Percentiles rank a stretch among this genome's conserved stretches.
phyloP scores from a whole-genome alignment of 495 filamentous ascomycete genomes.

The Aspergillus bertholletiae region DNA sequence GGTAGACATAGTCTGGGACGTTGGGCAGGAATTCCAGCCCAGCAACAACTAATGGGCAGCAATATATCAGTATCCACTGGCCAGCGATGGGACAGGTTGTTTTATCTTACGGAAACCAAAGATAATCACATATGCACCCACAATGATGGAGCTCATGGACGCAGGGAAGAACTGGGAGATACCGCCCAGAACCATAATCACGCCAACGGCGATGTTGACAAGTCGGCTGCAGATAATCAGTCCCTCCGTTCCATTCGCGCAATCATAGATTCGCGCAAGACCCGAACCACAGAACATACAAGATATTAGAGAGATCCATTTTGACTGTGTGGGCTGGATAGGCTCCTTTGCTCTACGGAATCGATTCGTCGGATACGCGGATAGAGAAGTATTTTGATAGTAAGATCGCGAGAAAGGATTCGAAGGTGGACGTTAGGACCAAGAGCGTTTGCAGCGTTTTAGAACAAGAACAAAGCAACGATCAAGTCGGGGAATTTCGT shows the following conservation, averaged over 20 bases:
- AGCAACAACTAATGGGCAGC: conserved; percentile 32
- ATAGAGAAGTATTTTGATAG: neutral
- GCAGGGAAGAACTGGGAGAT: conserved; percentile 75
- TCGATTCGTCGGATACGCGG: neutral
- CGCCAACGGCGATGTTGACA: conserved; percentile 85
- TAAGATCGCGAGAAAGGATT: neutral
- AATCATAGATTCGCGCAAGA: neutral
- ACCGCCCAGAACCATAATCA: conserved; percentile 85
- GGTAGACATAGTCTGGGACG: conserved; percentile 85
- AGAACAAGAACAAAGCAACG: neutral
- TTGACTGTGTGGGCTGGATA: conserved; percentile 8
- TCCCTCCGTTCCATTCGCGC: conserved; percentile 1
- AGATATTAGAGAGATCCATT: conserved; percentile 59
- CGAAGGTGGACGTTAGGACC: neutral
- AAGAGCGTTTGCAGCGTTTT: neutral
- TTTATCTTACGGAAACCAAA: conserved; percentile 78
- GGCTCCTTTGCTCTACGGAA: neutral
- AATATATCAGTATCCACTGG: conserved; percentile 6
- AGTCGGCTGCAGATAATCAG: conserved; percentile 62
- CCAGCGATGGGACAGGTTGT: neutral
- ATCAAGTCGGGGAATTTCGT: conserved; percentile 6
- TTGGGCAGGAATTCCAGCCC: conserved; percentile 73
- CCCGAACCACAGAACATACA: conserved; percentile 37
- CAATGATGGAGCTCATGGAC: conserved; percentile 53
- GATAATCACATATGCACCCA: conserved; percentile 81